Evolutionary conservation across 352 stramenopile species (phyloP), one percentile per base, ranked within the genome.

Genomic region (Blastocystis sp.): DNA sequence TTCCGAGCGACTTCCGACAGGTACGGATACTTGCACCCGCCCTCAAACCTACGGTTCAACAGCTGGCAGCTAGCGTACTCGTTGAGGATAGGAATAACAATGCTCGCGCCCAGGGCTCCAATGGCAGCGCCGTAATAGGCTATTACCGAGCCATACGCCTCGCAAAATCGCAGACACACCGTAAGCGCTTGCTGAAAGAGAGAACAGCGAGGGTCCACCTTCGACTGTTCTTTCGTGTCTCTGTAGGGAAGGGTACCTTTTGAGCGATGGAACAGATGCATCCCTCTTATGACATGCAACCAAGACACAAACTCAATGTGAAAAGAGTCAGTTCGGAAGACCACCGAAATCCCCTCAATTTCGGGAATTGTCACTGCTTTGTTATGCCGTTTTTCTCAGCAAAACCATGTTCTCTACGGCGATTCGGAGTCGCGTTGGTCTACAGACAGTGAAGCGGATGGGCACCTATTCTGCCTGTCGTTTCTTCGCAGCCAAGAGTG

Each of bases 21-120:
- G 60, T 84, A 84, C n/a, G 74, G 74, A 69, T 84, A 84, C 34
- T 84, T 84, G 61, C 74, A 84, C 4, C 74, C 74, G 53, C 74
- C 74, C 56, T 84, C 74, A 84, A 84, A 84, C 45, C 74, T 84
- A 59, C 38, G 48, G 9, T 19, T 67, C 10, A 67, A 11, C 52
- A 84, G 4, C 10, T 3, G 52, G 2, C 23, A 11, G 4, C 2
- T 53, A 10, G 19, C 21, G 2, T 84, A 84, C 74, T 84, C 74
- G 69, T 84, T 84, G 34, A 69, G 34, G 28, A 84, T 45, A 38
- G 74, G 17, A 41, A 84, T 21, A 52, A 67, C 19, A 10, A 84
- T 23, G 19, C 52, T 59, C 40, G 74, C 34, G 38, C 23, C 19
- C 40, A 84, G 66, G 56, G 45, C 74, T 41, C 74, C 74, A 60